Base-by-base conservation (phyloP, 805 yeast genomes). In the Komagataella phaffii region DNA sequence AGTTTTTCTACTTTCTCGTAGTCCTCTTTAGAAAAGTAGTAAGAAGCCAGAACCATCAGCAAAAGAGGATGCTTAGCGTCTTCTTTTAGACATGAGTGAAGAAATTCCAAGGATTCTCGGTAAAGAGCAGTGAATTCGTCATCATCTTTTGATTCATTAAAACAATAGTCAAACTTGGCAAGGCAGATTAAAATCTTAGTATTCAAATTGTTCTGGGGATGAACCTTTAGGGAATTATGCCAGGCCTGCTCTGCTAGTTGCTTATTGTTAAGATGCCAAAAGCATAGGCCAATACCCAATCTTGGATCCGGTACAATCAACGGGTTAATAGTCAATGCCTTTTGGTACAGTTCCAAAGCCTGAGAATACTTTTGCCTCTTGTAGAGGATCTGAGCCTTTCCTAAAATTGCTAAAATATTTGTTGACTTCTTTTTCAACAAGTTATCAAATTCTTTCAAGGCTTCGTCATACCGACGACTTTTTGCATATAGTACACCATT, bases 211-310 rank as follows among this genome's bases (percentile, higher is more conserved):
- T 70, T 61, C 8, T 58, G 60, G 3, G 84, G 80, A 55, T 84
- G 79, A 46, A 91, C 65, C 61, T 83, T 85, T 36, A 81, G 67
- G 1, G 88, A 76, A 60, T 97, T 77, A 55, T 78, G 76, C 97
- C 98, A 93, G 0, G 98, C 84, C 49, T 71, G 69, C 6, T 76
- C 61, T 0, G 99, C 98, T 70, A 88, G 76, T 50, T 76, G 76
- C 56, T 79, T 77, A 64, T 88, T 95, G 50, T 84, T 84, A 55
- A 93, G 70, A 54, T 79, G 79, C 97, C 97, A 93, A 63, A 83
- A 91, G 65, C 97, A 90, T 56, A 93, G 70, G 43, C 99, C 99
- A 54, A 91, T 80, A 24, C 98, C 99, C 54, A 93, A 76, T 65
- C 99, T 75, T 17, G 97, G 95, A 68, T 91, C 97, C 3, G 98